Percentiles rank a stretch among this genome's conserved stretches.
phyloP scores from a whole-genome alignment of 257 asterid species.

The Asclepias syriaca region DNA sequence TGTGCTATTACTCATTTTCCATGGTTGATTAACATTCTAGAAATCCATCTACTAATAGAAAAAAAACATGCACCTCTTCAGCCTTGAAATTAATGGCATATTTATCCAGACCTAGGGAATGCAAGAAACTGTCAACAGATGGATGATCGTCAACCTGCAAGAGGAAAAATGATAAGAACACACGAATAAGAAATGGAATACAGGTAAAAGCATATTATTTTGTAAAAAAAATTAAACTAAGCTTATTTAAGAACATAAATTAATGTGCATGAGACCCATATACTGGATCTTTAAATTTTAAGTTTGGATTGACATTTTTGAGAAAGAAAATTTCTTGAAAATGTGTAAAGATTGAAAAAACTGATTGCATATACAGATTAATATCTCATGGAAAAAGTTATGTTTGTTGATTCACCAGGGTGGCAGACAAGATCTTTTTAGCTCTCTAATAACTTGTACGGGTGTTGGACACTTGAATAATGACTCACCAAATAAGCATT shows the following conservation, averaged over 20 bases:
- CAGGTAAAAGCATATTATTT: neutral
- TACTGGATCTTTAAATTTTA: neutral
- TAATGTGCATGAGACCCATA: neutral
- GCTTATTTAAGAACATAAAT: too few species aligned
- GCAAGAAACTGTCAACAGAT: slow-evolving; percentile 78
- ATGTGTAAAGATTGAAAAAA: neutral
- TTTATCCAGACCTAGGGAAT: slow-evolving; percentile 70
- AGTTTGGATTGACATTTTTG: neutral
- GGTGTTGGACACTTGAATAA: neutral
- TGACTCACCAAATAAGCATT: neutral
- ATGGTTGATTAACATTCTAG: neutral
- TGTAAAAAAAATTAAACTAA: too few species aligned
- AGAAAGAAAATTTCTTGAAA: neutral
- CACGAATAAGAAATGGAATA: slow-evolving; percentile 4
- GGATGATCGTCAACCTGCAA: slow-evolving; percentile 66
- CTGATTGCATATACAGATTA: neutral
- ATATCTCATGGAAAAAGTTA: neutral
- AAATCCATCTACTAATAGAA: neutral
- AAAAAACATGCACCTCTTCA: slow-evolving; percentile 62
- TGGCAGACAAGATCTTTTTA: neutral
- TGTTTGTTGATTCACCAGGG: neutral
- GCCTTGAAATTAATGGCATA: slow-evolving; percentile 75
- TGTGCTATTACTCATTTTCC: neutral
- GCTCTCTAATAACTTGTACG: neutral
- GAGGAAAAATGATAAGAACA: slow-evolving; percentile 15